Evolutionary conservation across 495 filamentous ascomycete species (phyloP), one percentile per base, ranked within the genome.

Genomic region (Hypoxylon fragiforme): DNA sequence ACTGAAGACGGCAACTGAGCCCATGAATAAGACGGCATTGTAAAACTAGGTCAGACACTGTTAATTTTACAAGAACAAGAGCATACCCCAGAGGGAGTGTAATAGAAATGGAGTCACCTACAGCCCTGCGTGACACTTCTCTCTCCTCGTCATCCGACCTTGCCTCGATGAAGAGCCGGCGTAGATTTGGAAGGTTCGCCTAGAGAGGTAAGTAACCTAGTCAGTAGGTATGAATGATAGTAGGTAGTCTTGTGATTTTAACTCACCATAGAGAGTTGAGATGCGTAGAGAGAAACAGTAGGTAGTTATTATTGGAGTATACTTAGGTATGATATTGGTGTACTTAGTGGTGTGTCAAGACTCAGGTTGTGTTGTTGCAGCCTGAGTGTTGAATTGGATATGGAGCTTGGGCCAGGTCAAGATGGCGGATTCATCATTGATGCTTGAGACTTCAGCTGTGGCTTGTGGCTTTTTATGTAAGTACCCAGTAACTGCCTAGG

Each of bases 91-190:
- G 12, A 2, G 21, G n/a, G 18, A 1, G 31, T 3, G 36, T 3
- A 7, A 21, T 32, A 15, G 22, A 26, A 39, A n/a, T 16, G 30
- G n/a, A n/a, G n/a, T 19, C 47, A 74, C 87, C 62, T 75, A 97
- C 94, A 32, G 94, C 94, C 68, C 84, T 95, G 51, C 94, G 80
- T 3, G 95, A 97, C 63, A 97, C 92, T 41, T 89, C 88, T 69
- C 92, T 88, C 71, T 98, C 94, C 68, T 98, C 94, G 45, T 88
- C 85, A 57, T 97, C 95, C 3, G 90, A 90, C 44, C 94, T 80
- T 8, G 95, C 91, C 73, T 96, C 92, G 43, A 97, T 95, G 70
- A 98, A 97, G 44, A 98, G 85, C 19, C 94, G 91, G 36, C 94
- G 86, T 30, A 98, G 81, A 69, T 98, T 98, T 34, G 94, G 94